Evolutionary conservation across 352 stramenopile species (phyloP), one percentile per base, ranked within the genome.

Genomic region (Globisporangium camurandrum): DNA sequence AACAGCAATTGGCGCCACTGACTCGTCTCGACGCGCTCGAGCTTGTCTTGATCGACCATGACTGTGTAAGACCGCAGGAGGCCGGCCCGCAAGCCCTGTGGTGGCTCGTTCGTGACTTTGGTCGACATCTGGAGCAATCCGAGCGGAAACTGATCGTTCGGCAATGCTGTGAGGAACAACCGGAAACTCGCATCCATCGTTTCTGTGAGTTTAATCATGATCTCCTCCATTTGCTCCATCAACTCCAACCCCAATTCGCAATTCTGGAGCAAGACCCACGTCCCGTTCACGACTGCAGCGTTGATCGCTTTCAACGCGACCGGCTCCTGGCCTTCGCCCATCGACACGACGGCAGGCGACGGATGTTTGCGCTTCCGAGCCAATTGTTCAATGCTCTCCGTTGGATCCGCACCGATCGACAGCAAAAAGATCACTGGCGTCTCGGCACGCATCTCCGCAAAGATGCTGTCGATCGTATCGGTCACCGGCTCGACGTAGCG

Each of bases 191-290:
- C 85, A 53, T 98, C 95, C 84, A 98, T 97, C 34, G 73, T 95
- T 56, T 97, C 92, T 33, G 79, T 95, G 26, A 98, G 57, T 59
- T 98, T 98, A 39, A 95, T 84, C 61, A 98, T 84, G 53, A 98
- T 95, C 42, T 98, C 95, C 68, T 99, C 96, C 92, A 99, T 97
- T 53, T 98, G 89, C 62, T 98, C 90, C 96, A 99, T 99, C 24
- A 99, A 73, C 41, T 97, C 95, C 38, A 99, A 69, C 14, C 95
- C 96, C 16, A 99, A 75, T 44, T 99, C 95, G 54, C 96, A 99
- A 62, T 99, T 99, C 64, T 99, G 96, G 23, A 99, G 65, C 14
- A 99, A 58, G 23, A 99, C 95, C 95, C 96, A 99, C 39, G 87
- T 98, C 39, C 91, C 96, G 63, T 98, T 98, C 4, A 97, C 88